These are phyloP conservation scores for Pleurotus eryngii DNA, from an alignment of 768 basidiomycete species.

Conservation along the genomic window DNA sequence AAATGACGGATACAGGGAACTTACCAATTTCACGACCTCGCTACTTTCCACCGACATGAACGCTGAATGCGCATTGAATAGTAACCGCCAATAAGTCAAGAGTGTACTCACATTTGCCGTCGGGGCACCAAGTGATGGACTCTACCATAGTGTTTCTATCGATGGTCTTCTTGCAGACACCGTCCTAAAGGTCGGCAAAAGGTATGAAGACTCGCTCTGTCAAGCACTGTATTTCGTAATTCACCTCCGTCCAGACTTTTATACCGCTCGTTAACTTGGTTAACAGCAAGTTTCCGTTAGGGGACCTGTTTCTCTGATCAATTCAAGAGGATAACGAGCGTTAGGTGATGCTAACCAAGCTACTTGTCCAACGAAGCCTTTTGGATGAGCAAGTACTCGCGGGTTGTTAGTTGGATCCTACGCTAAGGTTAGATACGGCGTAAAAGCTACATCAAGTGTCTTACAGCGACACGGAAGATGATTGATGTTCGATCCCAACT, in stretches of 20 bases:
- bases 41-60: slow-evolving; percentile 72
- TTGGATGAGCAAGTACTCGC: slow-evolving; percentile 61
- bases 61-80: slow-evolving; percentile 30
- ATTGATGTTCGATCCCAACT: slow-evolving; percentile 73
- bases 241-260: slow-evolving; percentile 72
- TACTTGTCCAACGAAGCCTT: slow-evolving; percentile 75
- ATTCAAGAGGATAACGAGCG: background rate
- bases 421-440: slow-evolving; percentile 6
- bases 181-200: slow-evolving; percentile 41
- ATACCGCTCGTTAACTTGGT: slow-evolving; percentile 64
- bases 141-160: slow-evolving; percentile 54
- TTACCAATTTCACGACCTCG: slow-evolving; percentile 56
- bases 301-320: slow-evolving; percentile 44
- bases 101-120: slow-evolving; percentile 45
- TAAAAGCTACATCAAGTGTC: slow-evolving; percentile 13
- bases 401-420: slow-evolving; percentile 60
- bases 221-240: slow-evolving; percentile 13
- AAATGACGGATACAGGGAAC: slow-evolving; percentile 14
- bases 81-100: background rate
- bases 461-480: slow-evolving; percentile 63
- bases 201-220: slow-evolving; percentile 1
- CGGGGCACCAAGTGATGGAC: slow-evolving; percentile 67
- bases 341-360: slow-evolving; percentile 48
- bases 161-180: slow-evolving; percentile 66
- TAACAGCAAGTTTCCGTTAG: slow-evolving; percentile 55